A percentile compares a stretch with the other conserved stretches of the same genome.
These are phyloP conservation scores for Aspergillus hiratsukae DNA, from an alignment of 2,329 filamentous ascomycete species.

Conservation along the genomic window DNA sequence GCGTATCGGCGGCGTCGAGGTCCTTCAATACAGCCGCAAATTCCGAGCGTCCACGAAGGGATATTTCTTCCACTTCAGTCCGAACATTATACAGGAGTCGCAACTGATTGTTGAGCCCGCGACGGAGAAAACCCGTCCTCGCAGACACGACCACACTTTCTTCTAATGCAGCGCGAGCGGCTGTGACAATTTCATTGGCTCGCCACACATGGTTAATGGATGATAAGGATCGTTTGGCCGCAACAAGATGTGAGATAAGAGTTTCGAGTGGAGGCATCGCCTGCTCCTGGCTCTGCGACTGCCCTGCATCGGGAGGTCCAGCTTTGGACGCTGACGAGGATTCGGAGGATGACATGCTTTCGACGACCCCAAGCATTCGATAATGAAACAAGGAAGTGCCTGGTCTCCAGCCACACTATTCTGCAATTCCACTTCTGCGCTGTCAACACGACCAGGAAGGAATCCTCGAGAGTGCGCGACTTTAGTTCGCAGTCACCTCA, in stretches of 20 bases:
- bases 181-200: conserved; percentile 78
- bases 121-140: conserved; percentile 63
- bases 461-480: background rate
- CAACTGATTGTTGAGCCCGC: conserved; percentile 53
- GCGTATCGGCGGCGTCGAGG: conserved; percentile 56
- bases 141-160: conserved; percentile 70
- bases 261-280: conserved; percentile 57
- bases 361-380: background rate
- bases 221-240: conserved; percentile 80
- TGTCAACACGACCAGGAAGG: background rate
- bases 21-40: conserved; percentile 49
- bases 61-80: conserved; percentile 41
- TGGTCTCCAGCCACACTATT: background rate
- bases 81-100: conserved; percentile 41
- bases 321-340: conserved; percentile 25
- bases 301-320: conserved; percentile 9
- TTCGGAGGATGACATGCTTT: conserved; percentile 28
- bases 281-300: conserved; percentile 12
- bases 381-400: background rate
- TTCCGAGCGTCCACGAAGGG: conserved; percentile 39
- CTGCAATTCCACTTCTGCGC: background rate
- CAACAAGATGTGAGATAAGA: conserved; percentile 77
- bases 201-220: conserved; percentile 78
- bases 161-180: conserved; percentile 70
- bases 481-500: background rate